Conservation (phyloP, 208 protist genomes). For the Polymyxa betae region DNA sequence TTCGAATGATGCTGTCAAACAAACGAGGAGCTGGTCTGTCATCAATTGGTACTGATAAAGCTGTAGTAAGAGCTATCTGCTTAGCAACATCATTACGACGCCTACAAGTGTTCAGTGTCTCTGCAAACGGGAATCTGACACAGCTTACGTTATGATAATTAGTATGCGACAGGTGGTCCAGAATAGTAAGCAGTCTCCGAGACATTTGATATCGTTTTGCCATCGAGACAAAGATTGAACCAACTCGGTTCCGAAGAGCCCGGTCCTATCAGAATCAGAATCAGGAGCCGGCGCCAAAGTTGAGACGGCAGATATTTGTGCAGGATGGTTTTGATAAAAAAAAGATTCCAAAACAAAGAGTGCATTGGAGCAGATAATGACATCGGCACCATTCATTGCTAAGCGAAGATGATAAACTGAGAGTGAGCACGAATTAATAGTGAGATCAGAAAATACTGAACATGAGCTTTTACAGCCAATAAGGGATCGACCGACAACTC, state of each 20-base stretch:
- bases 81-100: slow-evolving; percentile 1
- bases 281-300: background rate
- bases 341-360: slow-evolving; percentile 31
- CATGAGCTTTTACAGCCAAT: background rate
- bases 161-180: background rate
- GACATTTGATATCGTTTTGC: background rate
- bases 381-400: background rate
- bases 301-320: slow-evolving; percentile 21
- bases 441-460: background rate
- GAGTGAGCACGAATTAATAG: background rate
- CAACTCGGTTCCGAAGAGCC: background rate
- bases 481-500: background rate
- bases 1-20: background rate
- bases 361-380: background rate
- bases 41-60: background rate
- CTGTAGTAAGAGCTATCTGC: background rate
- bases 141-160: background rate
- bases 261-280: background rate
- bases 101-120: background rate
- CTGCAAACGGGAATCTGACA: background rate
- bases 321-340: background rate
- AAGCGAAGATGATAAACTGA: background rate
- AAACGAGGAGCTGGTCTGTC: background rate
- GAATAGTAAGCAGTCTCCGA: background rate
- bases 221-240: background rate